Base-by-base conservation (phyloP, 1,284 basidiomycete species). In the Malassezia pachydermatis region DNA sequence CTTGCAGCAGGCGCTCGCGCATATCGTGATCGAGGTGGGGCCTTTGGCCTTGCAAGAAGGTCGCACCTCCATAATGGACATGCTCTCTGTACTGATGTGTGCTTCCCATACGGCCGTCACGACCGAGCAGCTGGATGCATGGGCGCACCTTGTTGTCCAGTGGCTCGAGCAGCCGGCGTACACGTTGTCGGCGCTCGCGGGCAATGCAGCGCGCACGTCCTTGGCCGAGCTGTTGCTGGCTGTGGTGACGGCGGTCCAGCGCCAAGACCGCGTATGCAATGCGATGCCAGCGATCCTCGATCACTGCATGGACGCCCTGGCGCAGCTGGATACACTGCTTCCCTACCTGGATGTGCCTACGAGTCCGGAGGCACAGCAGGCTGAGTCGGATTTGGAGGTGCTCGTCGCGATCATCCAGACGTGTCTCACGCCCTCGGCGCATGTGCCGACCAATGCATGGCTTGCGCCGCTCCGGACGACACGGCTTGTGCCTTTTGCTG, bases 331-430 rank as follows among this genome's bases (percentile, higher is more conserved):
- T 9, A 32, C 39, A 2, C 24, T 32, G 4, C 33, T 32, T 20
- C 39, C 33, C 9, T 27, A 38, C 9, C 13, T 30, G 20, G 36
- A 36, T n/a, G 41, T 13, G 25, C 25, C 39, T 5, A 23, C 17
- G 3, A 39, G 34, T 13, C 28, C 28, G 10, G 42, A 27, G n/a
- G 49, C 49, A 19, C 25, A 7, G 7, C 23, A 8, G 14, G 45
- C 50, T 4, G 44, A 47, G 36, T 11, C 17, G 6, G 44, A 42
- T 17, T 35, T 63, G 16, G 57, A 60, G 44, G 46, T 43, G 8
- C 24, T 45, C 0, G 48, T 58, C 17, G 55, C 53, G 20, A 32
- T 48, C 10, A 46, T 57, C 13, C 60, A 63, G 43, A 35, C 52
- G 24, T 24, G 57, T 19, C 16, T 28, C 27, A 22, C 47, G 28